Conservation (phyloP, 2,329 filamentous ascomycete genomes). For the Zarea fungicola region DNA sequence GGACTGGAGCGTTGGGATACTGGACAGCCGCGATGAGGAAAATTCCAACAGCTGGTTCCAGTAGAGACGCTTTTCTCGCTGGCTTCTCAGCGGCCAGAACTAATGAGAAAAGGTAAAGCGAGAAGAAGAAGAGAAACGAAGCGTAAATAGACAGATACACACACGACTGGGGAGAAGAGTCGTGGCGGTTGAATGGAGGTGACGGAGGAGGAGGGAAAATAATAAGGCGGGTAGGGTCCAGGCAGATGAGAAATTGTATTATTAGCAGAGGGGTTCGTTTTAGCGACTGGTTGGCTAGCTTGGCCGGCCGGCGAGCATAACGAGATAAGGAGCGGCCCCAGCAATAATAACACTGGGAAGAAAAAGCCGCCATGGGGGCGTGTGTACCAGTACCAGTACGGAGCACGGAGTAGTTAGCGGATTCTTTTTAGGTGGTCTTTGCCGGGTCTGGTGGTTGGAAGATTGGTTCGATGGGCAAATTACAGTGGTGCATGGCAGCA, state of each 20-base stretch:
- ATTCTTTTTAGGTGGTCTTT: too few species aligned
- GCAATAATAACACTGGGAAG: constrained; percentile 2
- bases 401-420: too few species aligned
- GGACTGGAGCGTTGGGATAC: constrained; percentile 1
- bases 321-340: constrained; percentile 8
- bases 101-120: constrained; percentile 7
- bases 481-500: constrained; percentile 10
- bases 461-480: constrained; percentile 7
- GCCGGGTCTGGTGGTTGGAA: neutral
- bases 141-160: neutral
- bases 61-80: constrained; percentile 9
- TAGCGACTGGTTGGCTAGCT: constrained; percentile 7
- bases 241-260: constrained; percentile 2
- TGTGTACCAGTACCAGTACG: constrained; percentile 5
- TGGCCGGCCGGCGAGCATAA: neutral
- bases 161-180: constrained; percentile 10
- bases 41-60: constrained; percentile 1
- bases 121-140: neutral
- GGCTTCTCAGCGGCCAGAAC: constrained; percentile 8
- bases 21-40: neutral
- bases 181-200: constrained; percentile 11
- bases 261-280: constrained; percentile 12
- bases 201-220: constrained; percentile 4
- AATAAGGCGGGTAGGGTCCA: constrained; percentile 6
- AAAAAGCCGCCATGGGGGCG: neutral